Conservation (phyloP, 257 asterid genomes). For the Nicotiana obtusifolia region DNA sequence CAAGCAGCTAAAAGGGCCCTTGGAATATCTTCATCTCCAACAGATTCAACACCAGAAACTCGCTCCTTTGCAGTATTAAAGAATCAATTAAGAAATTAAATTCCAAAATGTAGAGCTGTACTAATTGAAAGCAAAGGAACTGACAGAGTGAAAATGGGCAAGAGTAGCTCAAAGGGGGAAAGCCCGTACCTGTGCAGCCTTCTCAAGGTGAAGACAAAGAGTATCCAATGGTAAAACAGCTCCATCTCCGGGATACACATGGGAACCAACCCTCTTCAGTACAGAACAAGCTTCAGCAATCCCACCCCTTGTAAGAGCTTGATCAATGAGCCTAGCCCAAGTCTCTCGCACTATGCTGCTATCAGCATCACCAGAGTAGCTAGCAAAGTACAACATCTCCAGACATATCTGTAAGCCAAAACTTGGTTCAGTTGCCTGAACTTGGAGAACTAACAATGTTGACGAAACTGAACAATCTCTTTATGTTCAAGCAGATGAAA, state of each 20-base stretch:
- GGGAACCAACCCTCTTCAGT: slow-evolving; percentile 79
- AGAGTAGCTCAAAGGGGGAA: background rate
- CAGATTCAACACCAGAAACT: slow-evolving; percentile 62
- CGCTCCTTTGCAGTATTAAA: slow-evolving; percentile 45
- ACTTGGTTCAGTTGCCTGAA: background rate
- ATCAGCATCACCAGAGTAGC: slow-evolving; percentile 92
- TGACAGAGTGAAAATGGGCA: background rate
- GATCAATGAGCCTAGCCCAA: slow-evolving; percentile 93
- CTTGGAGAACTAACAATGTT: background rate
- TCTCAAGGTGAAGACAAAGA: slow-evolving; percentile 84
- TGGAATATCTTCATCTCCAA: slow-evolving; percentile 88
- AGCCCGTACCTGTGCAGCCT: slow-evolving; percentile 58
- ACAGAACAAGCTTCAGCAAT: slow-evolving; percentile 92
- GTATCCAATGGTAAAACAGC: slow-evolving; percentile 80
- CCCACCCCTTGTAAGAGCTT: slow-evolving; percentile 88
- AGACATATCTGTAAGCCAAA: slow-evolving; percentile 58
- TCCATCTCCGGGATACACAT: slow-evolving; percentile 83
- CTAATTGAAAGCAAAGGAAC: background rate
- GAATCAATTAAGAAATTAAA: background rate
- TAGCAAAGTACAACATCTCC: slow-evolving; percentile 94
- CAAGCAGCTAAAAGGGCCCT: slow-evolving; percentile 89
- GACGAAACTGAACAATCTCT: background rate
- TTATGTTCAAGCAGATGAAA: background rate
- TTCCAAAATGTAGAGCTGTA: slow-evolving; percentile 14
- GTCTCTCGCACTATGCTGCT: slow-evolving; percentile 87